A percentile compares a stretch with the other conserved stretches of the same genome.
Evolutionary conservation across 164 flowering plant species (phyloP).

Genomic region (Taxillus chinensis): DNA sequence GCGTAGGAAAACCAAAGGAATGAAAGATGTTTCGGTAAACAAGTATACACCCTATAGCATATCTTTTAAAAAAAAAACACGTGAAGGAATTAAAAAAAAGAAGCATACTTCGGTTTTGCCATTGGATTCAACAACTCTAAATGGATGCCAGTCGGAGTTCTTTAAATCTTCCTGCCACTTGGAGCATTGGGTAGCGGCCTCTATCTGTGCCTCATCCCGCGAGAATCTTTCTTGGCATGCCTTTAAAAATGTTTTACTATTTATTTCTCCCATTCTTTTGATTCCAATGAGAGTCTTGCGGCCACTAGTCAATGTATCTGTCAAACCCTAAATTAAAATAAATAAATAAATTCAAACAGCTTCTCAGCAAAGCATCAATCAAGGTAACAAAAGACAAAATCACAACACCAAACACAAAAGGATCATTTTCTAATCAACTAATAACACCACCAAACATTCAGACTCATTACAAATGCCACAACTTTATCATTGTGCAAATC

Average conservation of each 20-base stretch:
- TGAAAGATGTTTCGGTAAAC: too few species aligned
- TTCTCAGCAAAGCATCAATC: background rate
- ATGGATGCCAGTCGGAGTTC: constrained; percentile 49
- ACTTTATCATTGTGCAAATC: too few species aligned
- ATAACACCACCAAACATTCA: too few species aligned
- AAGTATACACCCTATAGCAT: too few species aligned
- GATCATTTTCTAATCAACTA: too few species aligned
- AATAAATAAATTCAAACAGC: background rate
- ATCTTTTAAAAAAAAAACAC: too few species aligned
- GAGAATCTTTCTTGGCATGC: constrained; percentile 34
- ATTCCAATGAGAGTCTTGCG: constrained; percentile 29
- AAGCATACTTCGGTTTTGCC: constrained; percentile 20
- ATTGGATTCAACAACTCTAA: constrained; percentile 21
- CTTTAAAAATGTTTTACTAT: constrained; percentile 31
- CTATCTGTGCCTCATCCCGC: constrained; percentile 25
- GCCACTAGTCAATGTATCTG: constrained; percentile 17
- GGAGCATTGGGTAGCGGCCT: constrained; percentile 35
- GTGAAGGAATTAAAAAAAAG: background rate
- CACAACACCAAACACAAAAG: too few species aligned
- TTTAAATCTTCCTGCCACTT: constrained; percentile 53
- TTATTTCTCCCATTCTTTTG: constrained; percentile 59
- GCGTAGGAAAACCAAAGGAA: too few species aligned
- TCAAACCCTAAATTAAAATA: constrained; percentile 29
- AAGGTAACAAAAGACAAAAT: too few species aligned
- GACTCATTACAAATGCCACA: too few species aligned